phyloP scores from a whole-genome alignment of 768 basidiomycete species.

The Tricholoma hemisulphureum region DNA sequence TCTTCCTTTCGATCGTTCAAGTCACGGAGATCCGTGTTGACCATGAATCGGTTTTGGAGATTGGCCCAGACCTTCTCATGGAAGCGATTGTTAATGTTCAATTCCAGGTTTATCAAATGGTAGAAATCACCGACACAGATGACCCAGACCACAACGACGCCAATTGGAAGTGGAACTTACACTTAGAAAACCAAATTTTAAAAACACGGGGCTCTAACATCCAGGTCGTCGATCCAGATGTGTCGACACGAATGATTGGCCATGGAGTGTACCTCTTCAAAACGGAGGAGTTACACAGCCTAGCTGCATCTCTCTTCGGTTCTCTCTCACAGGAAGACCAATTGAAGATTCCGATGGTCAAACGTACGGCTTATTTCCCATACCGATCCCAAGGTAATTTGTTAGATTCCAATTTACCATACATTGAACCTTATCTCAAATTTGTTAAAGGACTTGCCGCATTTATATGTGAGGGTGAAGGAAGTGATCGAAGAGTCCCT shows the following conservation, averaged over 20 bases:
- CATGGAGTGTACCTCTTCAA: not conserved
- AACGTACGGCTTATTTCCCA: not conserved
- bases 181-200: not conserved
- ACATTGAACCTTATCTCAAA: not conserved
- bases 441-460: not conserved
- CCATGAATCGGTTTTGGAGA: not conserved
- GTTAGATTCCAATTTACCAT: not conserved
- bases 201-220: not conserved
- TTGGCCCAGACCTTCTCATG: conserved; percentile 3
- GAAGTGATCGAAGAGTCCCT: not conserved
- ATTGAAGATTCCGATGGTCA: not conserved
- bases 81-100: conserved; percentile 4
- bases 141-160: not conserved
- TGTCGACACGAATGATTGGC: not conserved
- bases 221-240: not conserved
- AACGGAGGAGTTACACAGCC: not conserved
- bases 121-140: not conserved
- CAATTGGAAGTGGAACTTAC: not conserved
- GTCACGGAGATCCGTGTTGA: not conserved
- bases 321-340: not conserved
- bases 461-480: not conserved
- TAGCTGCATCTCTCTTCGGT: not conserved
- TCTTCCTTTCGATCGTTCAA: not conserved
- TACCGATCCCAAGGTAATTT: conserved; percentile 1
- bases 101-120: conserved; percentile 1